Evolutionary conservation across 495 filamentous ascomycete species (phyloP), one percentile per base, ranked within the genome.

Genomic region (Thermothielavioides terrestris): DNA sequence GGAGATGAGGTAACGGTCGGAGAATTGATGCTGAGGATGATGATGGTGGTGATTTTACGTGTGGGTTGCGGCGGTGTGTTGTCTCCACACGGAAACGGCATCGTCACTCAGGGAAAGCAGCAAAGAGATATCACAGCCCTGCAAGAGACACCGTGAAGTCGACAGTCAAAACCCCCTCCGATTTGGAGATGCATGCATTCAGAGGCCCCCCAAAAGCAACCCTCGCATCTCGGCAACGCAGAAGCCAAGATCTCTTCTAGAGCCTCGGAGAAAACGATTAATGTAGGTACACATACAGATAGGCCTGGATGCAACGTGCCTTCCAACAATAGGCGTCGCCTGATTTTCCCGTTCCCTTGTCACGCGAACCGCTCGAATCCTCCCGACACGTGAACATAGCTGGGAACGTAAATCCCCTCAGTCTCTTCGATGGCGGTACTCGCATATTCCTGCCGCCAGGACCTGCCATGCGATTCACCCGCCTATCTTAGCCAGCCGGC

Each of bases 1-100:
- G 58, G 69, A 72, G 51, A 58, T 72, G 68, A 66, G 59, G 55
- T 74, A 57, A 64, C 30, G 52, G 12, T 17, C 14, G 18, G 23
- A 15, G 8, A 26, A 1, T 32, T 15, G 11, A 46, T 32, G 31
- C 27, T 37, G 22, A 25, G 28, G 15, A 26, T 37, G 11, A 25
- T 34, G 4, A 34, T 34, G 31, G 31, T 14, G 31, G n/a, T 6
- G 31, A 14, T n/a, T n/a, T n/a, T n/a, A n/a, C n/a, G 31, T 12
- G 31, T 3, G 4, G 31, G 31, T 14, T 30, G n/a, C n/a, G n/a
- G n/a, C n/a, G n/a, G n/a, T n/a, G n/a, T n/a, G n/a, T n/a, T n/a
- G n/a, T n/a, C n/a, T n/a, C n/a, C n/a, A n/a, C n/a, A n/a, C n/a
- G n/a, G n/a, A n/a, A n/a, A n/a, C n/a, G n/a, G n/a, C n/a, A n/a